Conservation (phyloP, 345 rosid genomes). For the Pistacia atlantica region DNA sequence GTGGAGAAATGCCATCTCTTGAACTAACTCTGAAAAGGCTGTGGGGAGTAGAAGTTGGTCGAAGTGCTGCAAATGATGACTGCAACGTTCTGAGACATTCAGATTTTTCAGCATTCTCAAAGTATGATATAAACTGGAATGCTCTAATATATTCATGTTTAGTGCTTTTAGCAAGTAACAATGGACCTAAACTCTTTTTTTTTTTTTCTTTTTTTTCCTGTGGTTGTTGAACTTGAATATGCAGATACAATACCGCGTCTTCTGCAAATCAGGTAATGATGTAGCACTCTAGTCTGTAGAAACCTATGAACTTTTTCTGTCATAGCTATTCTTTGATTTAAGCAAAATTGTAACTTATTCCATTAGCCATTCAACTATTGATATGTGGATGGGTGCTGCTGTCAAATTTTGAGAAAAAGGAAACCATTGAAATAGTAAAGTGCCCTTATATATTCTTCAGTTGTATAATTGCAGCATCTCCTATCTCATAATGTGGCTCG, state of each 20-base stretch:
- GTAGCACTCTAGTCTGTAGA: background rate
- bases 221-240: constrained; percentile 15
- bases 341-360: background rate
- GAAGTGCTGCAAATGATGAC: constrained; percentile 40
- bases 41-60: constrained; percentile 39
- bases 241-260: constrained; percentile 63
- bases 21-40: constrained; percentile 48
- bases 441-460: background rate
- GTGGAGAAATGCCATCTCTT: constrained; percentile 43
- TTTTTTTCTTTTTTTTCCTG: background rate
- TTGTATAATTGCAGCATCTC: background rate
- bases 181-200: background rate
- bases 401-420: background rate
- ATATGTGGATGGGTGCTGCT: constrained; percentile 4
- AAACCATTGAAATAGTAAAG: background rate
- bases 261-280: constrained; percentile 58
- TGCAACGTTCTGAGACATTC: constrained; percentile 63
- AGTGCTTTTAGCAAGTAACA: constrained; percentile 15
- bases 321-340: background rate
- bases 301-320: background rate
- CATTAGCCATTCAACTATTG: background rate
- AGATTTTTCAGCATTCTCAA: constrained; percentile 72
- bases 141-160: constrained; percentile 1
- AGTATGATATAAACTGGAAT: constrained; percentile 43
- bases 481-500: constrained; percentile 4